phyloP scores from a whole-genome alignment of 163 green algal genomes.

The Chloromonas sp. region DNA sequence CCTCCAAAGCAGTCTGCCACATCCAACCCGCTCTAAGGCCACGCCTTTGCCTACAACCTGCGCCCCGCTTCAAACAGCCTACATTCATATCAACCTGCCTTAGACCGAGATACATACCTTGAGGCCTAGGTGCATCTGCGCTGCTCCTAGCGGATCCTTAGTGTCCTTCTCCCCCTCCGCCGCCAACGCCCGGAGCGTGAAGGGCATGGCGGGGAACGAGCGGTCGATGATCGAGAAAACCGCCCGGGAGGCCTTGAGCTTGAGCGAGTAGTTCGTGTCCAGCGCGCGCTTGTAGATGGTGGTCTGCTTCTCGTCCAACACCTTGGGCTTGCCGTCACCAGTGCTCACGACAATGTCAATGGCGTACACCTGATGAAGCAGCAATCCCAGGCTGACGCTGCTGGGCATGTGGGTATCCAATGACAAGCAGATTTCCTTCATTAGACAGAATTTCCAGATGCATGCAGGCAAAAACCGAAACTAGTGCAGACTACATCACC shows the following conservation, averaged over 20 bases:
- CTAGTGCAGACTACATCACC: no score
- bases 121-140: constrained; percentile 69
- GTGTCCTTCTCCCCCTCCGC: background rate
- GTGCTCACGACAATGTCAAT: constrained; percentile 86
- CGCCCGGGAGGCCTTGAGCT: constrained; percentile 73
- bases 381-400: background rate
- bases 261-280: constrained; percentile 88
- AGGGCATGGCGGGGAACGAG: constrained; percentile 82
- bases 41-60: no score
- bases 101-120: background rate
- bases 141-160: background rate
- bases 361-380: constrained; percentile 66
- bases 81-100: no score
- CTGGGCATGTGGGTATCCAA: background rate
- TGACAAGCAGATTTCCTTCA: background rate
- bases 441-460: background rate
- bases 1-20: no score
- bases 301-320: constrained; percentile 94
- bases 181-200: constrained; percentile 48
- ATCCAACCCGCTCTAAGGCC: no score
- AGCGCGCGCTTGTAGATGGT: constrained; percentile 96
- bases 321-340: constrained; percentile 70
- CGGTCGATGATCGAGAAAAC: constrained; percentile 88
- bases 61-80: no score
- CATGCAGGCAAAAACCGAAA: no score